Evolutionary conservation across 1,284 basidiomycete species (phyloP), one percentile per base, ranked within the genome.

Genomic region (Malassezia arunalokei): DNA sequence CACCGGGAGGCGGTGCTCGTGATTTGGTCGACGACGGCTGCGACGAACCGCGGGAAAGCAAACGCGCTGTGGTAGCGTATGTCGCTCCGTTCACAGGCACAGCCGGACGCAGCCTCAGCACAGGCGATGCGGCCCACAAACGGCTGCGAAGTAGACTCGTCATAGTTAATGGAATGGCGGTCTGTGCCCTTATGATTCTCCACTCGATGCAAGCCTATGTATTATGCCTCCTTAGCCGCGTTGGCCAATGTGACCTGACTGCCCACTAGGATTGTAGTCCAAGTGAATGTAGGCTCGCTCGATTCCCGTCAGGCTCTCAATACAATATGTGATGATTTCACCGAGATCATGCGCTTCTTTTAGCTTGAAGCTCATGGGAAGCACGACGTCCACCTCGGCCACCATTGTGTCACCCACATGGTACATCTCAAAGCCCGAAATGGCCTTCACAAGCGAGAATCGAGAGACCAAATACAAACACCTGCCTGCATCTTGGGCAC

Each of bases 331-430:
- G 58, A 68, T 66, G 37, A 69, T 65, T 49, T 49, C 8, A 27
- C 17, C 20, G 20, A 24, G 20, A 24, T 72, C 69, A 51, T 72
- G 69, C 9, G 68, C 64, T 49, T 72, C 68, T 35, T 72, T 67
- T 29, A 72, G 56, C 39, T 57, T 51, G 51, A 70, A 64, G 31
- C 57, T 58, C 37, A 63, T 55, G 5, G 68, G 68, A 24, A 68
- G 57, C 17, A 70, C 63, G 6, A 70, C 59, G 42, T 71, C 68
- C 9, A 62, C 66, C 47, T 72, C 69, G 20, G 63, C 68, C 39
- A 70, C 70, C 41, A 68, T 60, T 11, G 65, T 64, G 52, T 72
- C 69, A 5, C 69, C 69, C 2, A 65, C 61, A 47, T 72, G 65
- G 50, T 67, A 72, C 33, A 70, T 55, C 47, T 72, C 69, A 43